phyloP scores from a whole-genome alignment of 805 yeast species.

The Saturnispora silvae region DNA sequence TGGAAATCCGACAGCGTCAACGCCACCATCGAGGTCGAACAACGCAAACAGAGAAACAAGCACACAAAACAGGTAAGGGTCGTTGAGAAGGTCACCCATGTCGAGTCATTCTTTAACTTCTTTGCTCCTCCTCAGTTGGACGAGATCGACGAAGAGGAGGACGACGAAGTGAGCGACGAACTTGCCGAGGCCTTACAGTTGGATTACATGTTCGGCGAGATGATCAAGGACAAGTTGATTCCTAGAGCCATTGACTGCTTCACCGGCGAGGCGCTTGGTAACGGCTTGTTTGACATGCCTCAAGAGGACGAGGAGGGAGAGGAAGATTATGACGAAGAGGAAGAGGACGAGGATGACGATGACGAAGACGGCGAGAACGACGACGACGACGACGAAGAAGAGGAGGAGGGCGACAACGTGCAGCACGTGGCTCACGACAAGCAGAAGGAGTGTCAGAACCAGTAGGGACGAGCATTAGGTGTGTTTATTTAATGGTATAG shows the following conservation, averaged over 20 bases:
- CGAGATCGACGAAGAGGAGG: slow-evolving; percentile 26
- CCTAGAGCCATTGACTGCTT: slow-evolving; percentile 98
- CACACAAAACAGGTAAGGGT: slow-evolving; percentile 94
- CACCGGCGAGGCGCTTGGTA: slow-evolving; percentile 86
- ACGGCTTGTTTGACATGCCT: slow-evolving; percentile 49
- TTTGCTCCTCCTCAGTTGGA: slow-evolving; percentile 85
- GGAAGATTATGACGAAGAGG: slow-evolving; percentile 52
- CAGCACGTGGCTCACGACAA: slow-evolving; percentile 38
- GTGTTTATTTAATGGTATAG: not conserved
- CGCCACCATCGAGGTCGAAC: slow-evolving; percentile 78
- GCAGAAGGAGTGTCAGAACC: slow-evolving; percentile 74
- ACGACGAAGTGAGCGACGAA: slow-evolving; percentile 59
- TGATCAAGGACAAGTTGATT: slow-evolving; percentile 86
- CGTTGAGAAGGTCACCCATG: slow-evolving; percentile 88
- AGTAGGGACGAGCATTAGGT: slow-evolving; percentile 23
- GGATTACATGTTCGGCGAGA: slow-evolving; percentile 94
- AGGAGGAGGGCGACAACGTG: slow-evolving; percentile 30
- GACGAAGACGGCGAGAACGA: slow-evolving; percentile 54
- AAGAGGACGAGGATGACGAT: slow-evolving; percentile 50
- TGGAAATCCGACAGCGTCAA: slow-evolving; percentile 78
- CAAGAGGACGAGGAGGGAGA: slow-evolving; percentile 43
- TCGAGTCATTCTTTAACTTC: slow-evolving; percentile 90
- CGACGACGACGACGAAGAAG: slow-evolving; percentile 46
- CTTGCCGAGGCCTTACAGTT: slow-evolving; percentile 77
- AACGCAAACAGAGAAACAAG: slow-evolving; percentile 95